These are phyloP conservation scores for Ascochyta viciae-villosae DNA, from an alignment of 2,329 filamentous ascomycete genomes.

Conservation along the genomic window DNA sequence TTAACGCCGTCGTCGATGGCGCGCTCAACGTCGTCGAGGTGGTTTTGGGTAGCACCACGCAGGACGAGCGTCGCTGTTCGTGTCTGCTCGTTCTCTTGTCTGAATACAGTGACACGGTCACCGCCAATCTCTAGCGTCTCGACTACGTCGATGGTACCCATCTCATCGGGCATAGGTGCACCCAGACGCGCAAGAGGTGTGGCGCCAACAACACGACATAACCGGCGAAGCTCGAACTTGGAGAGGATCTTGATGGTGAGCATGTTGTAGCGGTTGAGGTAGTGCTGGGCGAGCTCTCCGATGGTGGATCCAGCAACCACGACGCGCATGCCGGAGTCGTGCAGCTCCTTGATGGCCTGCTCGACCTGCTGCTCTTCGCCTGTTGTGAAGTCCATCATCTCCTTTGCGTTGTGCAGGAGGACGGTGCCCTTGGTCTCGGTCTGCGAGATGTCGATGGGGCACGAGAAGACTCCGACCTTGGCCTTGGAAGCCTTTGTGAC, in stretches of 20 bases:
- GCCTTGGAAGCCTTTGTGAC: conserved; percentile 91
- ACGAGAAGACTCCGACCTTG: conserved; percentile 97
- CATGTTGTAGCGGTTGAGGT: conserved; percentile 96
- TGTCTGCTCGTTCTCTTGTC: conserved; percentile 92
- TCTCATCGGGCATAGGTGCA: conserved; percentile 99
- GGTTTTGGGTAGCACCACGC: conserved; percentile 95
- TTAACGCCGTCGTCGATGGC: conserved; percentile 98
- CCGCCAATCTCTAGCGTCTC: conserved; percentile 98
- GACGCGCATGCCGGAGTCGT: conserved; percentile 91
- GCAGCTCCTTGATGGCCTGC: conserved; percentile 88
- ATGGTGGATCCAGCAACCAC: conserved; percentile 92
- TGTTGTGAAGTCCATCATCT: conserved; percentile 98
- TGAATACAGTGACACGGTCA: conserved; percentile 96
- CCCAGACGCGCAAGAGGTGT: conserved; percentile 95
- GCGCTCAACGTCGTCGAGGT: conserved; percentile 95
- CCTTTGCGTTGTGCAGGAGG: conserved; percentile 93
- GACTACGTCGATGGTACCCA: conserved; percentile 92
- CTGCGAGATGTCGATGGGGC: conserved; percentile 92
- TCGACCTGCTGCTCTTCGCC: conserved; percentile 95
- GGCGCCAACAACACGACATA: conserved; percentile 95
- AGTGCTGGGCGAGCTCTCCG: conserved; percentile 94
- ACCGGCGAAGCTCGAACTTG: conserved; percentile 94
- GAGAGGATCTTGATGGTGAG: conserved; percentile 95
- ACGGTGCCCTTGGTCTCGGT: conserved; percentile 99
- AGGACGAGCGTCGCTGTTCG: conserved; percentile 94